Evolutionary conservation across 75 land plant genomes (phyloP), one percentile per base, ranked within the genome.

Genomic region (Pinus taeda): DNA sequence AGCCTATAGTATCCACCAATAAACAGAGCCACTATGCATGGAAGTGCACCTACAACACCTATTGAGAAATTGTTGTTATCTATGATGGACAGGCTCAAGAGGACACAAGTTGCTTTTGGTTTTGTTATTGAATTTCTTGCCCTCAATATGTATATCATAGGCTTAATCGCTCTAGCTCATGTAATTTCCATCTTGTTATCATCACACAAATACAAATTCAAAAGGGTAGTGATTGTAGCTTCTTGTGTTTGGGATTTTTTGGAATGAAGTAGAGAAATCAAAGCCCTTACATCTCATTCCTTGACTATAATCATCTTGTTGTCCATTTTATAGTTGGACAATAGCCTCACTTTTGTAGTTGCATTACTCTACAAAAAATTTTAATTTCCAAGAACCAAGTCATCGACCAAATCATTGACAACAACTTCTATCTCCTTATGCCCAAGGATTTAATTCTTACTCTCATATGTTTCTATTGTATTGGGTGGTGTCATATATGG

Each of bases 1-100:
- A 91, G 93, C 4, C 91, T 79, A 4, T 76, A 64, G 8, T 78
- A 76, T n/a, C 97, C 97, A 56, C 37, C 66, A 77, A 80, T 85
- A 39, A 94, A 81, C 6, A 92, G 82, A 21, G 66, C 49, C 33
- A 94, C 93, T 18, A 94, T 86, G 12, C 95, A 87, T 26, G 66
- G 64, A 57, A 94, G 85, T 29, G 91, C 95, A 26, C 93, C 93
- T 5, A 85, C 74, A 21, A 57, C 45, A 15, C 82, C 90, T 62
- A 94, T 90, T 21, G 61, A 30, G 9, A 64, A 76, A 77, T 92
- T 92, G 80, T 90, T 92, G 78, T 87, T 87, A 64, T 92, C 91
- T 80, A 87, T 83, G 7, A 94, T 77, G 29, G 97, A 94, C 20
- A 94, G 85, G 76, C 86, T 91, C n/a, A 88, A 78, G 67, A 94